A percentile compares a stretch with the other conserved stretches of the same genome.
These are phyloP conservation scores for Mycena rosella DNA, from an alignment of 768 basidiomycete species.

Conservation along the genomic window DNA sequence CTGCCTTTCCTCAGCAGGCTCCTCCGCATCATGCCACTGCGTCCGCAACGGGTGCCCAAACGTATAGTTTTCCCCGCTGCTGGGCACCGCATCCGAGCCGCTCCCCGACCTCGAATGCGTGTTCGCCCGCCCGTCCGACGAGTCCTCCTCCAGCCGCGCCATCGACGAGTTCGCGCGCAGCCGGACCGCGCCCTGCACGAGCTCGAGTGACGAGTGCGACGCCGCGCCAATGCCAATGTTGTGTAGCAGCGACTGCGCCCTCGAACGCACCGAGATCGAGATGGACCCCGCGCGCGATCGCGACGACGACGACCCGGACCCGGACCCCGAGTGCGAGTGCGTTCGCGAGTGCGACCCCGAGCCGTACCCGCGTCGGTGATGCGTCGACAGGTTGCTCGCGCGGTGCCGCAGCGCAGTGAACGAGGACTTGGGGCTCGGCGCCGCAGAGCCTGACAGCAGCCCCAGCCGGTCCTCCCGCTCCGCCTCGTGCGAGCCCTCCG, in stretches of 20 bases:
- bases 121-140: conserved; percentile 34
- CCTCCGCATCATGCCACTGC: conserved; percentile 46
- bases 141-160: conserved; percentile 73
- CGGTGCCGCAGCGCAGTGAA: conserved; percentile 56
- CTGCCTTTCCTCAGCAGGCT: conserved; percentile 35
- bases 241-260: conserved; percentile 77
- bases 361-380: conserved; percentile 49
- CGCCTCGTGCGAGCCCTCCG: conserved; percentile 70
- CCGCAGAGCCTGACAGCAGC: conserved; percentile 56
- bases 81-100: conserved; percentile 59
- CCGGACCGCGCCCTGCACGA: conserved; percentile 52
- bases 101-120: conserved; percentile 66
- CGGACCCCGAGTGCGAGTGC: conserved; percentile 49
- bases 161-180: conserved; percentile 77
- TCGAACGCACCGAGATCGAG: conserved; percentile 64
- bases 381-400: conserved; percentile 48
- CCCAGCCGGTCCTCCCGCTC: conserved; percentile 75
- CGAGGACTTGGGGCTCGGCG: conserved; percentile 65
- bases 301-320: conserved; percentile 60
- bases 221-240: conserved; percentile 71
- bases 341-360: conserved; percentile 46
- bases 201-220: conserved; percentile 70
- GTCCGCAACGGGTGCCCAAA: conserved; percentile 73
- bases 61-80: conserved; percentile 77
- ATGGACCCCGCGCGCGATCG: conserved; percentile 59